Evolutionary conservation across 2,329 filamentous ascomycete genomes (phyloP), one percentile per base, ranked within the genome.

Genomic region (Fusarium kyushuense): DNA sequence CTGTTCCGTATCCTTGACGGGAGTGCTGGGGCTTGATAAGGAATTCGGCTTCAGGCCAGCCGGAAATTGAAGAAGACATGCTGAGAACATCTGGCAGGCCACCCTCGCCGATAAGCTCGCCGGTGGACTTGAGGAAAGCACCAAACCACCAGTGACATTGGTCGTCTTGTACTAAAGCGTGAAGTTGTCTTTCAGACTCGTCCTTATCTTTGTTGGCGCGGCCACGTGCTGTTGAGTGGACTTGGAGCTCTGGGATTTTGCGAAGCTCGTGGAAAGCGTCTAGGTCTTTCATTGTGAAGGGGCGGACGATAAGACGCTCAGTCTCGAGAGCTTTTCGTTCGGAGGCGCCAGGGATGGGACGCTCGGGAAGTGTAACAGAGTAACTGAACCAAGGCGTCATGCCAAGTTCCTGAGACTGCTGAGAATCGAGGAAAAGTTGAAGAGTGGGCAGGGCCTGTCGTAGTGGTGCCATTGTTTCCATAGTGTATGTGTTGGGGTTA

Each of bases 321-420:
- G 67, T 69, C 42, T 69, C 59, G 8, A 69, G 33, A 6, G 55
- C 27, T 17, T 55, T 14, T 58, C 67, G 65, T 4, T 69, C 62
- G 10, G 67, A 59, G 2, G 63, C 17, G 32, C 45, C 25, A 19
- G 65, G 67, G 7, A 69, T 53, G 5, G 62, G 65, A 3, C 47
- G 53, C 49, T 69, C 38, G 17, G 67, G 67, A 19, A 67, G 36
- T 13, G 66, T 70, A 12, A 70, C 67, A 4, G 58, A 58, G 55
- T 70, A 70, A 14, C 63, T 70, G 46, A 70, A 70, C 66, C 66
- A 70, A 19, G 67, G 67, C 25, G 58, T 67, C 58, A 70, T 53
- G 33, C 67, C 67, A 14, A 70, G 23, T 19, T 58, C 51, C 19
- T 70, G 58, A 11, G 57, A 29, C 12, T 70, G 47, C 23, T 67